These are phyloP conservation scores for Lipomyces yamanashiensis DNA, from an alignment of 805 yeast genomes.

Conservation along the genomic window DNA sequence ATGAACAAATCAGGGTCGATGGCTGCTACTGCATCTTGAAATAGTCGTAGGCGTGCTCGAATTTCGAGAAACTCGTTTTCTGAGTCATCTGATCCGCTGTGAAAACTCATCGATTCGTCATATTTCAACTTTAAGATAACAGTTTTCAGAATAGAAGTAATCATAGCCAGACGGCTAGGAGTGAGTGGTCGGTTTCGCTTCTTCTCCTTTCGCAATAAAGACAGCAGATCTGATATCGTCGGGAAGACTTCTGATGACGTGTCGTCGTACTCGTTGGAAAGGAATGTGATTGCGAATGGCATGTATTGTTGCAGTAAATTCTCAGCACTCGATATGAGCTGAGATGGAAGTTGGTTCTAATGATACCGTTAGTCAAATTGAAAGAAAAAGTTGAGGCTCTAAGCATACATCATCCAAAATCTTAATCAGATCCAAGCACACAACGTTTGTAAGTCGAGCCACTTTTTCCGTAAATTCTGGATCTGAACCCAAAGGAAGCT, in stretches of 20 bases:
- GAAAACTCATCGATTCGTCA: slow-evolving; percentile 73
- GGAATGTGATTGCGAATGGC: slow-evolving; percentile 72
- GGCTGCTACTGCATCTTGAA: slow-evolving; percentile 80
- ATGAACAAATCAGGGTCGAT: slow-evolving; percentile 65
- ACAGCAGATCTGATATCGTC: slow-evolving; percentile 72
- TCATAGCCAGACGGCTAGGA: slow-evolving; percentile 50
- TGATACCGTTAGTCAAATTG: slow-evolving; percentile 37
- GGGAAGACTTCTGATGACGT: slow-evolving; percentile 82
- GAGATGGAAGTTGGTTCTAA: slow-evolving; percentile 41
- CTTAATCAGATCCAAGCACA: slow-evolving; percentile 75
- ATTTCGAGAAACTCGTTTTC: slow-evolving; percentile 80
- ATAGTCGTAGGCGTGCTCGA: slow-evolving; percentile 70
- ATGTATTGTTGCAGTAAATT: slow-evolving; percentile 58
- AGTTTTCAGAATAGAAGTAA: slow-evolving; percentile 67
- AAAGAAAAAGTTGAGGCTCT: slow-evolving; percentile 40
- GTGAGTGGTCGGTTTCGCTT: slow-evolving; percentile 53
- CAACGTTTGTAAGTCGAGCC: slow-evolving; percentile 72
- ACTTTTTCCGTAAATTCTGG: slow-evolving; percentile 75
- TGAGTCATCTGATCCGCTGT: slow-evolving; percentile 65
- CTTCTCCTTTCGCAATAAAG: slow-evolving; percentile 59
- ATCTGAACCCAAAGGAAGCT: slow-evolving; percentile 49
- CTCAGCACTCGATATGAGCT: slow-evolving; percentile 20
- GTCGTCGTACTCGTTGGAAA: slow-evolving; percentile 86
- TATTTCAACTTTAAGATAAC: slow-evolving; percentile 78
- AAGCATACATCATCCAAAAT: slow-evolving; percentile 56